Conservation (phyloP, 164 flowering plant species). For the Paratinospora sagittata region DNA sequence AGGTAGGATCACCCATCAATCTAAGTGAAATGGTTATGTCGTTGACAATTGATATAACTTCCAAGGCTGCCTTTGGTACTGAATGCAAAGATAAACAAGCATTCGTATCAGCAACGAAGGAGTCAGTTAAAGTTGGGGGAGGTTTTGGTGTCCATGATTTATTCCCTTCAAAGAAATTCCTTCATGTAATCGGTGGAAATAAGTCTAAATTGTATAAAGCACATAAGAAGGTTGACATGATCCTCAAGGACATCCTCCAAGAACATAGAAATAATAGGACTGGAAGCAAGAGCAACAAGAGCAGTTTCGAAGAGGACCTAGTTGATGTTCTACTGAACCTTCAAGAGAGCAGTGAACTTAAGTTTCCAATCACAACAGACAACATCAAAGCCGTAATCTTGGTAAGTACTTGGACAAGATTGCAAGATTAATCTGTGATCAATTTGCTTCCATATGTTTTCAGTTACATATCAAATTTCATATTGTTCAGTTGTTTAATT, state of each 20-base stretch:
- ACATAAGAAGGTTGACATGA: slow-evolving; percentile 17
- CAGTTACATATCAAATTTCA: background rate
- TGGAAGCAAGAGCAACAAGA: background rate
- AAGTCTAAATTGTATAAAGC: slow-evolving; percentile 18
- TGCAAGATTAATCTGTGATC: background rate
- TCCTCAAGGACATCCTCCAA: slow-evolving; percentile 20
- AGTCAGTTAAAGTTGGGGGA: background rate
- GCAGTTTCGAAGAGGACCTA: slow-evolving; percentile 13
- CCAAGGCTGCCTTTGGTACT: slow-evolving; percentile 23
- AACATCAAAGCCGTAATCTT: slow-evolving; percentile 26
- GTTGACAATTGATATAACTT: slow-evolving; percentile 11
- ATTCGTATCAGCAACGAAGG: slow-evolving; percentile 11
- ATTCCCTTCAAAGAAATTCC: slow-evolving; percentile 23
- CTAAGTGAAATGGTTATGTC: slow-evolving; percentile 19
- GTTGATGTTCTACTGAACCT: slow-evolving; percentile 25
- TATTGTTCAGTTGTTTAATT: background rate
- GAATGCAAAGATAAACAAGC: slow-evolving; percentile 16
- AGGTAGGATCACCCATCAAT: slow-evolving; percentile 18
- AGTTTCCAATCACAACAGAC: slow-evolving; percentile 20
- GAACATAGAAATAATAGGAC: slow-evolving; percentile 13
- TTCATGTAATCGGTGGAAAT: slow-evolving; percentile 20
- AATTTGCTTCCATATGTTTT: background rate
- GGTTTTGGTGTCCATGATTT: slow-evolving; percentile 17
- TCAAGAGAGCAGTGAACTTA: slow-evolving; percentile 13
- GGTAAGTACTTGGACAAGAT: slow-evolving; percentile 8